phyloP scores from a whole-genome alignment of 371 early-diverging fungal genomes.

The Lichtheimia corymbifera region DNA sequence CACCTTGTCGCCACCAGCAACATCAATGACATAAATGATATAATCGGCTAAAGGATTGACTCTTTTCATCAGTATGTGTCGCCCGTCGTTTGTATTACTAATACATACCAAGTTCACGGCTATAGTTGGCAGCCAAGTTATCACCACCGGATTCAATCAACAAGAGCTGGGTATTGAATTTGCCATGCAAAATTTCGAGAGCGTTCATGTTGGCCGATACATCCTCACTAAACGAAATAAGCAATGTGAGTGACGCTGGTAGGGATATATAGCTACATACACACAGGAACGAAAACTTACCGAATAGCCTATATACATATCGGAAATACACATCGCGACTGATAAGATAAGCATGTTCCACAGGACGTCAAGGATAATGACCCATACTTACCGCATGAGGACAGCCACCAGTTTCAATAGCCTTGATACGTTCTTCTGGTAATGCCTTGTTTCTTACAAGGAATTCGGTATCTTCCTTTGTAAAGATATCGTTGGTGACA shows the following conservation, averaged over 20 bases:
- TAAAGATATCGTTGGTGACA: slow-evolving; percentile 88
- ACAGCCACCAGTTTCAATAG: slow-evolving; percentile 95
- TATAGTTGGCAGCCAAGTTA: slow-evolving; percentile 92
- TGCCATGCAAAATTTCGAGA: slow-evolving; percentile 82
- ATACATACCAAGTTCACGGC: slow-evolving; percentile 49
- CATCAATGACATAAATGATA: slow-evolving; percentile 96
- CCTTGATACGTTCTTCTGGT: slow-evolving; percentile 82
- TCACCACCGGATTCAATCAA: slow-evolving; percentile 94
- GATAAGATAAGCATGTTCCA: slow-evolving; percentile 11
- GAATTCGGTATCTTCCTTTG: slow-evolving; percentile 93
- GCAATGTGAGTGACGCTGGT: too few relatives aligned
- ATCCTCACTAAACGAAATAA: slow-evolving; percentile 70
- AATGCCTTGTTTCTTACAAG: slow-evolving; percentile 85
- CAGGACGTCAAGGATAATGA: too few relatives aligned
- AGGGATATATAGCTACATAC: too few relatives aligned
- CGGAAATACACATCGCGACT: background rate
- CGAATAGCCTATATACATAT: slow-evolving; percentile 41
- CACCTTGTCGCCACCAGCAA: slow-evolving; percentile 93
- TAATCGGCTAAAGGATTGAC: slow-evolving; percentile 76
- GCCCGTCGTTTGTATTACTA: too few relatives aligned
- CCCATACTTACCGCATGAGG: slow-evolving; percentile 84
- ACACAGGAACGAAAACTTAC: slow-evolving; percentile 20
- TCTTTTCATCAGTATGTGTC: background rate
- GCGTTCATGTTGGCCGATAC: slow-evolving; percentile 93
- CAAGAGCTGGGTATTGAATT: slow-evolving; percentile 80